Percentiles rank a stretch among this genome's conserved stretches.
phyloP scores from a whole-genome alignment of 176 grass and related monocot genomes.

The Rhynchospora tenuis region DNA sequence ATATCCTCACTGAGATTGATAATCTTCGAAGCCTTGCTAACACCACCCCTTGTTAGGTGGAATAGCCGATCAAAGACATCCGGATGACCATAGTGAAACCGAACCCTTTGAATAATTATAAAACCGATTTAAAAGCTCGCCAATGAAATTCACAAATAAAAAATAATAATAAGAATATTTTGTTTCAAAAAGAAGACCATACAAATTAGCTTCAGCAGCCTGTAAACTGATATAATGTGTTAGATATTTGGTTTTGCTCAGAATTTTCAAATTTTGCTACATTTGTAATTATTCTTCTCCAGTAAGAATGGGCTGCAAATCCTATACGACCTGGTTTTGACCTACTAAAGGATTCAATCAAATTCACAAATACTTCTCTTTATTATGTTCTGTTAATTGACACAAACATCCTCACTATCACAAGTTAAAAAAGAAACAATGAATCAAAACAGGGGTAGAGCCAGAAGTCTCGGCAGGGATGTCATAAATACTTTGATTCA shows the following conservation, averaged over 20 bases:
- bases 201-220: neutral
- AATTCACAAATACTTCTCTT: no score
- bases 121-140: conserved; percentile 2
- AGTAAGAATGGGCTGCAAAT: no score
- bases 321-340: no score
- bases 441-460: neutral
- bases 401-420: neutral
- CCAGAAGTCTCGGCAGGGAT: no score
- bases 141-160: conserved; percentile 6
- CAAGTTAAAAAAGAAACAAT: neutral
- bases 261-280: no score
- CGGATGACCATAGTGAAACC: conserved; percentile 93
- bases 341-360: no score
- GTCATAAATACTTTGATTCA: no score
- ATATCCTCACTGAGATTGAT: conserved; percentile 99
- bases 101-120: conserved; percentile 53
- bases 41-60: conserved; percentile 87
- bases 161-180: neutral
- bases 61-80: conserved; percentile 94
- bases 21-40: conserved; percentile 96
- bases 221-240: no score
- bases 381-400: no score
- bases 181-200: neutral
- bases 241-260: no score
- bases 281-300: no score